Conservation (phyloP, 2,329 filamentous ascomycete species). For the Hypomyces perniciosus region DNA sequence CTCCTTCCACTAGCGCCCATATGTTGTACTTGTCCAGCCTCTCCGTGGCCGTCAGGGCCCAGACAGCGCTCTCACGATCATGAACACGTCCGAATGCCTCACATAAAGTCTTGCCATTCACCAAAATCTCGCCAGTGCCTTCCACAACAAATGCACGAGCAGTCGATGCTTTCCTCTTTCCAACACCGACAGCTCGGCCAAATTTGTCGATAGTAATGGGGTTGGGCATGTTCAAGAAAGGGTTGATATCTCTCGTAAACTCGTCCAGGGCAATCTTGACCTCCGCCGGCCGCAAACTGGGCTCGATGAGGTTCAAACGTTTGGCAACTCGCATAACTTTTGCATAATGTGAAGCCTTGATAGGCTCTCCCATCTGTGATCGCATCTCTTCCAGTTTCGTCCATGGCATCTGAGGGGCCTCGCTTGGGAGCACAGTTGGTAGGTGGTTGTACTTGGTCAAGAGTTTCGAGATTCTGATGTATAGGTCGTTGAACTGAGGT, state of each 20-base stretch:
- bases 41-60: conserved; percentile 77
- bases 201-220: conserved; percentile 65
- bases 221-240: conserved; percentile 57
- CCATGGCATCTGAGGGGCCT: conserved; percentile 74
- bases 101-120: conserved; percentile 83
- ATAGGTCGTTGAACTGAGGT: conserved; percentile 79
- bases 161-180: conserved; percentile 79
- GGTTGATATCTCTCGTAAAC: conserved; percentile 72
- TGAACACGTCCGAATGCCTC: conserved; percentile 82
- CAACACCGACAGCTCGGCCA: conserved; percentile 73
- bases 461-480: conserved; percentile 66
- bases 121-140: conserved; percentile 79
- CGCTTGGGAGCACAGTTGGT: conserved; percentile 58
- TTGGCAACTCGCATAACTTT: conserved; percentile 70
- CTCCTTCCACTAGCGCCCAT: conserved; percentile 77
- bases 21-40: conserved; percentile 95
- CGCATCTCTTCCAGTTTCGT: conserved; percentile 72
- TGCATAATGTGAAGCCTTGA: conserved; percentile 73
- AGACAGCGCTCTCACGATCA: conserved; percentile 89
- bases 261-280: conserved; percentile 58
- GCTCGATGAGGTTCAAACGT: conserved; percentile 79
- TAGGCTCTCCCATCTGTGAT: conserved; percentile 60
- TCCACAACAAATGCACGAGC: conserved; percentile 87
- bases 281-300: conserved; percentile 64
- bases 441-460: conserved; percentile 66